Evolutionary conservation across 345 rosid genomes (phyloP).

Genomic region (Linum lewisii): DNA sequence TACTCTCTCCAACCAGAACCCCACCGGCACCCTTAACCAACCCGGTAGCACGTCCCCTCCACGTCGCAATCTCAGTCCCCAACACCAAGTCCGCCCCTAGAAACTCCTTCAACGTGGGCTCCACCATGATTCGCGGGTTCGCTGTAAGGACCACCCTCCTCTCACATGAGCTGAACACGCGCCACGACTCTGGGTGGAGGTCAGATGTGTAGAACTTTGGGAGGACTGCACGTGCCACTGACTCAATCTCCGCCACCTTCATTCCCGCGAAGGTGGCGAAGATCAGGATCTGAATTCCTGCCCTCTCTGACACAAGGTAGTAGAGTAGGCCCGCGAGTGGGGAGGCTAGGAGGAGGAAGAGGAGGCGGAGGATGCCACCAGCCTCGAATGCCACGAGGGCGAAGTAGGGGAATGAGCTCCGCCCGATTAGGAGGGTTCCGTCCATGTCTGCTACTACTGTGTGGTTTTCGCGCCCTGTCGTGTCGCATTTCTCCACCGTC

Average conservation of each 20-base stretch:
- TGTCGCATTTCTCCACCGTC: conserved; percentile 2
- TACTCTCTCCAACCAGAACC: conserved; percentile 38
- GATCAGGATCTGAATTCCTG: conserved; percentile 45
- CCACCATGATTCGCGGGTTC: conserved; percentile 71
- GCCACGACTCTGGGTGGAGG: conserved; percentile 57
- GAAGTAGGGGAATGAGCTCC: conserved; percentile 11
- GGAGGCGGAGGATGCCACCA: conserved; percentile 59
- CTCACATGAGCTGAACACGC: conserved; percentile 50
- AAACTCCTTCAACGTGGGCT: conserved; percentile 52
- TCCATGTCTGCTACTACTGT: conserved; percentile 12
- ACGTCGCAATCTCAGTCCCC: conserved; percentile 51
- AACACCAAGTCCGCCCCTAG: conserved; percentile 51
- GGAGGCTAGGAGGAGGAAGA: conserved; percentile 46
- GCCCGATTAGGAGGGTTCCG: conserved; percentile 9
- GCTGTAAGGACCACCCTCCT: conserved; percentile 51
- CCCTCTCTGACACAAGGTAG: conserved; percentile 46
- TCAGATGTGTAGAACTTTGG: conserved; percentile 66
- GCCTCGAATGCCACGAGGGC: conserved; percentile 39
- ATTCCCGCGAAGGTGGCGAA: conserved; percentile 49
- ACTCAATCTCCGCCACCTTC: conserved; percentile 44
- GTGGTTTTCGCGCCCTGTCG: not conserved
- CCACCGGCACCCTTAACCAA: conserved; percentile 33
- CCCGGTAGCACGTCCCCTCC: conserved; percentile 61
- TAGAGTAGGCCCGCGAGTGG: conserved; percentile 54
- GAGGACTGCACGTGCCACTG: conserved; percentile 60